A percentile compares a stretch with the other conserved stretches of the same genome.
Conservation (phyloP, 2,329 filamentous ascomycete genomes). For the Pseudocercospora crystallina region DNA sequence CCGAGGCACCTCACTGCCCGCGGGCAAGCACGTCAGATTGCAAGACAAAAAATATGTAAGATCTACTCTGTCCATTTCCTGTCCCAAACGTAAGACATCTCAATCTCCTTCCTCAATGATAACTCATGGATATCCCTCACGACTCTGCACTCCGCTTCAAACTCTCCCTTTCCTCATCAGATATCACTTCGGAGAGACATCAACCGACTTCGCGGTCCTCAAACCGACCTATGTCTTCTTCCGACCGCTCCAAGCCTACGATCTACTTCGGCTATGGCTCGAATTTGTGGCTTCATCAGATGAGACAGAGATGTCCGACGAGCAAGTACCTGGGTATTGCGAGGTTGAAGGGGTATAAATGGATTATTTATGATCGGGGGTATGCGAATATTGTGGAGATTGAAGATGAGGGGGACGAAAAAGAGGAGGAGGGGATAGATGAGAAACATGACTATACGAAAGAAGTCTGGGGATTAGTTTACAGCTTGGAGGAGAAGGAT, state of each 20-base stretch:
- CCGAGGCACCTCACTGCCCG: too few relatives aligned
- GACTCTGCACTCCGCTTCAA: neutral
- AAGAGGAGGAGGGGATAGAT: neutral
- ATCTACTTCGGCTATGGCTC: constrained; percentile 66
- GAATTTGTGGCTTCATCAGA: constrained; percentile 67
- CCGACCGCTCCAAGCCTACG: constrained; percentile 6
- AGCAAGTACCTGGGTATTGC: constrained; percentile 59
- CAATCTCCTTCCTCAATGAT: neutral
- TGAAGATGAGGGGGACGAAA: neutral
- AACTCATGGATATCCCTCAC: constrained; percentile 1
- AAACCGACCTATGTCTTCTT: neutral
- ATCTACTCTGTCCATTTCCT: neutral
- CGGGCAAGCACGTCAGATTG: constrained; percentile 2
- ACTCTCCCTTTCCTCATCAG: neutral
- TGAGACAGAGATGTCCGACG: constrained; percentile 59
- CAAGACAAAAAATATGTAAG: neutral
- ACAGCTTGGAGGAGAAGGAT: constrained; percentile 52
- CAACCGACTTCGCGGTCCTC: too few relatives aligned
- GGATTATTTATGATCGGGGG: constrained; percentile 66
- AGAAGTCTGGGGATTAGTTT: constrained; percentile 60
- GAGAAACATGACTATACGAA: constrained; percentile 24
- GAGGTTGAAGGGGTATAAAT: constrained; percentile 57
- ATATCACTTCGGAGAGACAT: neutral
- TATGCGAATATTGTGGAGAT: constrained; percentile 65
- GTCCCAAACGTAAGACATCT: neutral